A percentile compares a stretch with the other conserved stretches of the same genome.
Evolutionary conservation across 139 green algal species (phyloP).

Genomic region (Coccomyxa sp.): DNA sequence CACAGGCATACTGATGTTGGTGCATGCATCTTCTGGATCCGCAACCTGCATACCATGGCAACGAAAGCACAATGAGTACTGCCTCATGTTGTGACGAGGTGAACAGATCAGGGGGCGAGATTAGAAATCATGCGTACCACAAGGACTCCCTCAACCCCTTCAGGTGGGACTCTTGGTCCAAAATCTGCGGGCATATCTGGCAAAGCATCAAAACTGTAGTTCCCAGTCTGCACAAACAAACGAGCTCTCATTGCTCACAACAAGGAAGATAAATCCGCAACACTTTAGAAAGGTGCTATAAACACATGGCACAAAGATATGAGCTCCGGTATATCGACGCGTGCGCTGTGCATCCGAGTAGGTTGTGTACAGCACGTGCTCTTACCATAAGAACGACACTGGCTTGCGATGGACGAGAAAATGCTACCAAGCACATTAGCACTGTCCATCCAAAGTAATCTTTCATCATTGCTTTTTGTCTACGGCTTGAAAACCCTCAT

Average conservation of each 20-base stretch:
- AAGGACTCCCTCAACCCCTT: conserved; percentile 52
- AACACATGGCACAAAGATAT: too few relatives aligned
- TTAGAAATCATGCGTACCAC: conserved; percentile 28
- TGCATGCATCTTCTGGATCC: conserved; percentile 62
- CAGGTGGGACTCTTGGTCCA: conserved; percentile 45
- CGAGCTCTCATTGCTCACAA: background rate
- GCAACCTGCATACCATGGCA: conserved; percentile 34
- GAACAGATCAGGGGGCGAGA: too few relatives aligned
- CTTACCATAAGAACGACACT: too few relatives aligned
- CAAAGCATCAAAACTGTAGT: conserved; percentile 32
- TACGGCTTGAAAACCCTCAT: too few relatives aligned
- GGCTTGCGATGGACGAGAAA: too few relatives aligned
- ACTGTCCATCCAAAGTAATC: too few relatives aligned
- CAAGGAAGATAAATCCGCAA: background rate
- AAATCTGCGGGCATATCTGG: conserved; percentile 64
- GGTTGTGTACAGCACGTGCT: too few relatives aligned
- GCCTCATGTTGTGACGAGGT: background rate
- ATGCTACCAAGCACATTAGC: too few relatives aligned
- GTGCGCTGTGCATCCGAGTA: too few relatives aligned
- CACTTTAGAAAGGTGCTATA: too few relatives aligned
- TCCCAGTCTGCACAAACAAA: conserved; percentile 25
- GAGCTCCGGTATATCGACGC: too few relatives aligned
- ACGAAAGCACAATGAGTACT: background rate
- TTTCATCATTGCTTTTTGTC: too few relatives aligned
- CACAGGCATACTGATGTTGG: conserved; percentile 25